Base-by-base conservation (phyloP, 2,329 filamentous ascomycete species). In the Pochonia chlamydosporia region DNA sequence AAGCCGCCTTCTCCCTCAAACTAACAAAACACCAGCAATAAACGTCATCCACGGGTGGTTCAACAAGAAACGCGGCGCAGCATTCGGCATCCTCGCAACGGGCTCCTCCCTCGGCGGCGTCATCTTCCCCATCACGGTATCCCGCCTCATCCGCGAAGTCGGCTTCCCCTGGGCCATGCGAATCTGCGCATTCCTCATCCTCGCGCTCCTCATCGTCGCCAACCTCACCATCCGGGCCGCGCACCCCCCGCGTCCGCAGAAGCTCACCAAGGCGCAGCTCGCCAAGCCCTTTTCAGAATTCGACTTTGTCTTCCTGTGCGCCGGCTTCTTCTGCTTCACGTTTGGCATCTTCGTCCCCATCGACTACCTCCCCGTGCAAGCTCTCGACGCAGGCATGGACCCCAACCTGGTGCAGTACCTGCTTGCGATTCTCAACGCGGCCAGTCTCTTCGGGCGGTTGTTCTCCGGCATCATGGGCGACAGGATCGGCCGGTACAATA, bases 361-460 rank as follows among this genome's bases (percentile, higher is more conserved):
- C 50, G 59, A 62, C 52, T 62, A 55, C 41, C 50, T 63, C 16
- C 50, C 54, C 1, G 47, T 54, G 0, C 50, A 61, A 35, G 59
- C 57, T 2, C 48, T 50, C 10, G 49, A 47, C 1, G 49, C 49
- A 1, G 59, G 59, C 10, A 51, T 59, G 52, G 42, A 54, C 14
- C 48, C 53, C 0, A 50, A 57, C 5, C 40, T 69, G 4, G 59
- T 54, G 3, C 55, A 64, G 24, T 69, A 68, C 43, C 52, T 70
- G 5, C 46, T 70, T 3, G 55, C 68, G 2, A 69, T 70, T 3
- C 58, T 71, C 42, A 70, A 70, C 49, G 64, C 65, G 0, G 65
- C 58, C 3, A 62, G 62, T 44, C 55, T 72, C 3, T 63, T 70
- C 35, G 69, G 67, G 1, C 64, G 67, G 13, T 37, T 68, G 2